phyloP scores from a whole-genome alignment of 2,329 filamentous ascomycete species.

The Fusarium coffeatum region DNA sequence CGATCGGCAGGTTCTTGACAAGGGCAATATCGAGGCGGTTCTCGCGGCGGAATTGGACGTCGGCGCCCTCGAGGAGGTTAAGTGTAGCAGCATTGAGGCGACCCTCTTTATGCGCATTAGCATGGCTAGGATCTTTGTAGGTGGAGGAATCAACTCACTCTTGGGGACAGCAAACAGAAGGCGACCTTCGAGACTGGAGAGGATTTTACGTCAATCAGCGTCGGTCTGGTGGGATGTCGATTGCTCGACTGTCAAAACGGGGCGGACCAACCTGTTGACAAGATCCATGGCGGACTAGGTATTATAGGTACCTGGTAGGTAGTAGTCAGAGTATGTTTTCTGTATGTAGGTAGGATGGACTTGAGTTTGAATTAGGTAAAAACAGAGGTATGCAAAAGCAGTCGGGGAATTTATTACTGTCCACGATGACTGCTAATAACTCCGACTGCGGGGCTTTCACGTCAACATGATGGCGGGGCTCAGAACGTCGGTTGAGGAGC shows the following conservation, averaged over 20 bases:
- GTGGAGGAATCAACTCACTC: constrained; percentile 70
- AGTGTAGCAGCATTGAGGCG: constrained; percentile 88
- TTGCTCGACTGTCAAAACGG: neutral
- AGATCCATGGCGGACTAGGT: constrained; percentile 59
- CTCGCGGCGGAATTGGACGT: constrained; percentile 96
- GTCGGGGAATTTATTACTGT: constrained; percentile 41
- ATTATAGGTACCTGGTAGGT: constrained; percentile 1
- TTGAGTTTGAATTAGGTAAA: constrained; percentile 24
- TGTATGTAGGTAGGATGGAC: neutral
- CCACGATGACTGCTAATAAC: constrained; percentile 40
- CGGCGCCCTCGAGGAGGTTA: constrained; percentile 90
- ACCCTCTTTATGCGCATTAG: constrained; percentile 72
- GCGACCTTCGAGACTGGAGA: constrained; percentile 83
- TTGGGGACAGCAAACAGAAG: constrained; percentile 98
- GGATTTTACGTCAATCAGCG: constrained; percentile 35
- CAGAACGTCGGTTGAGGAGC: constrained; percentile 19
- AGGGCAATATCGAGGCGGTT: constrained; percentile 96
- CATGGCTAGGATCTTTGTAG: constrained; percentile 10
- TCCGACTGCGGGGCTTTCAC: constrained; percentile 45
- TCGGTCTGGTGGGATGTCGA: constrained; percentile 1
- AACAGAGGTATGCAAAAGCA: constrained; percentile 14
- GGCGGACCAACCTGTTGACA: constrained; percentile 62
- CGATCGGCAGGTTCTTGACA: constrained; percentile 95
- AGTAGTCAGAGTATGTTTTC: constrained; percentile 7
- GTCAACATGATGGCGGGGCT: constrained; percentile 43